phyloP scores from a whole-genome alignment of 345 rosid genomes.

The Camelina laxa region DNA sequence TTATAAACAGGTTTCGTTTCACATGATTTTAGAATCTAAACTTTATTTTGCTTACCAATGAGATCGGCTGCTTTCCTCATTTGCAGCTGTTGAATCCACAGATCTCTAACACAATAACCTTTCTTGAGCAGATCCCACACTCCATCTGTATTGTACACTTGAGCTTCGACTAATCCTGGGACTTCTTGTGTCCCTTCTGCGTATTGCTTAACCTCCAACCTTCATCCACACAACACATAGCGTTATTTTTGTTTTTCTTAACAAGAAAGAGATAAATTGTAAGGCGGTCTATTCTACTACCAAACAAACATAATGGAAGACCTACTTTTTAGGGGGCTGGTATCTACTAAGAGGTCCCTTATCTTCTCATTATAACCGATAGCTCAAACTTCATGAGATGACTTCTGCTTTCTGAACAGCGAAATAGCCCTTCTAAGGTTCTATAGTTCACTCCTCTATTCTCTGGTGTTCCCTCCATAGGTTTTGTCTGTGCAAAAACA shows the following conservation, averaged over 20 bases:
- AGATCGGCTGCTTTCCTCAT: slow-evolving; percentile 96
- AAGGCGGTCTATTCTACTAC: neutral
- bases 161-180: slow-evolving; percentile 91
- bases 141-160: slow-evolving; percentile 68
- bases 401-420: slow-evolving; percentile 65
- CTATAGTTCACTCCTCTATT: no score
- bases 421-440: no score
- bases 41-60: slow-evolving; percentile 65
- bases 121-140: slow-evolving; percentile 95
- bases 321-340: slow-evolving; percentile 79
- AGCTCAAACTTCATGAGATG: slow-evolving; percentile 67
- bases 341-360: slow-evolving; percentile 83
- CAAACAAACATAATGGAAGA: slow-evolving; percentile 19
- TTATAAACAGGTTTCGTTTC: neutral
- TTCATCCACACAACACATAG: slow-evolving; percentile 42
- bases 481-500: no score
- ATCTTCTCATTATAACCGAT: slow-evolving; percentile 90
- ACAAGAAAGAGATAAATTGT: slow-evolving; percentile 17
- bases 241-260: neutral
- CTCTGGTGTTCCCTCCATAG: no score
- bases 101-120: slow-evolving; percentile 82
- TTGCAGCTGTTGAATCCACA: slow-evolving; percentile 94
- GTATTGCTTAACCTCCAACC: slow-evolving; percentile 96
- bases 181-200: slow-evolving; percentile 97
- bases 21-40: neutral